phyloP scores from a whole-genome alignment of 805 yeast species.

The Grigorovia humatica region DNA sequence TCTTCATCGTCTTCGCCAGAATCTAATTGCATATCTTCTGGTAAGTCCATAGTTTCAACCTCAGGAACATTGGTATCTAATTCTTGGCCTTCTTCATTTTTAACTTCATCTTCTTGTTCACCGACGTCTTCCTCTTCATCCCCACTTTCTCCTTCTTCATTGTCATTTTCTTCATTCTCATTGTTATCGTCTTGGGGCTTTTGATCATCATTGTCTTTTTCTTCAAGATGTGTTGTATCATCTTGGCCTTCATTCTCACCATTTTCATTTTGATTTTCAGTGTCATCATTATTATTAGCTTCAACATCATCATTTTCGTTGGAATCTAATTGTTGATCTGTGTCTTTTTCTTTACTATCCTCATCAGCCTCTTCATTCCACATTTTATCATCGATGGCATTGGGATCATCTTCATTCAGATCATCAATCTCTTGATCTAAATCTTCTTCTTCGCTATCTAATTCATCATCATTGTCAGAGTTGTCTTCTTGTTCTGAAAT shows the following conservation, averaged over 20 bases:
- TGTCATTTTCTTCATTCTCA: constrained; percentile 39
- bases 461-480: constrained; percentile 36
- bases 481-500: constrained; percentile 55
- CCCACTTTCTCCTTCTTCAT: constrained; percentile 43
- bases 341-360: constrained; percentile 68
- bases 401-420: constrained; percentile 82
- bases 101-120: constrained; percentile 71
- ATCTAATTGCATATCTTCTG: constrained; percentile 86
- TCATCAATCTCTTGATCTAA: constrained; percentile 85
- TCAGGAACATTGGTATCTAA: constrained; percentile 72
- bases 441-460: constrained; percentile 58
- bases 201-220: constrained; percentile 30
- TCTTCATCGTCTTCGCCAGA: constrained; percentile 55
- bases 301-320: constrained; percentile 37
- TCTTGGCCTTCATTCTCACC: constrained; percentile 31
- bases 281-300: constrained; percentile 28
- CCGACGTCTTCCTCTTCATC: constrained; percentile 66
- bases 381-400: constrained; percentile 93
- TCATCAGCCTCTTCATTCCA: constrained; percentile 90
- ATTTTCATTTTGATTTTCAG: constrained; percentile 20
- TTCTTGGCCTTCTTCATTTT: constrained; percentile 56
- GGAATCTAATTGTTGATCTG: constrained; percentile 57
- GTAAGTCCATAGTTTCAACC: constrained; percentile 76
- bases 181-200: constrained; percentile 30
- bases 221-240: constrained; percentile 28